phyloP scores from a whole-genome alignment of 495 filamentous ascomycete genomes.

The Sabuloglossum arenarium region DNA sequence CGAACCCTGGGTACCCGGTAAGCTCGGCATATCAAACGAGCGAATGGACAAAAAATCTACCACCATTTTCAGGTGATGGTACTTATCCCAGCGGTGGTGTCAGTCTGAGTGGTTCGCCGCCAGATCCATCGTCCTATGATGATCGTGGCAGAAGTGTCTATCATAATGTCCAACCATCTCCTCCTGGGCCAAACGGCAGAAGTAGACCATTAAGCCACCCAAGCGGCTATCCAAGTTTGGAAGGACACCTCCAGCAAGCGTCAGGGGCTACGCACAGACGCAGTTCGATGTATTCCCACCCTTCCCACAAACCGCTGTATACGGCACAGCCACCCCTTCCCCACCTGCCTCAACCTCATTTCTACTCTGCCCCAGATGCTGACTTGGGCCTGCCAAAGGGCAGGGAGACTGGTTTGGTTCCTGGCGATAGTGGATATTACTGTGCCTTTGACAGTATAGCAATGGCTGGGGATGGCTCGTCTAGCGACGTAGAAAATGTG shows the following conservation, averaged over 20 bases:
- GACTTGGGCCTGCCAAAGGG: conserved; percentile 20
- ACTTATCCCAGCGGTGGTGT: conserved; percentile 9
- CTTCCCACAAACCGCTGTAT: conserved; percentile 19
- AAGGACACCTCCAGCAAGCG: conserved; percentile 11
- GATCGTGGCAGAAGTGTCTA: conserved; percentile 1
- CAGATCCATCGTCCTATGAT: conserved; percentile 9
- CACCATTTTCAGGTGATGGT: conserved; percentile 11
- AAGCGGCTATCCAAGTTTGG: conserved; percentile 13
- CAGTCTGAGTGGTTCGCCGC: conserved; percentile 12
- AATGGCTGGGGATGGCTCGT: conserved; percentile 23
- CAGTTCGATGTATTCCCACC: conserved; percentile 39
- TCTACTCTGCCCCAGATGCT: conserved; percentile 35
- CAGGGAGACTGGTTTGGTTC: conserved; percentile 22
- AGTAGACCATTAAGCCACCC: conserved; percentile 13
- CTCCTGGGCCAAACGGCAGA: neutral
- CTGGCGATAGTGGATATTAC: conserved; percentile 44
- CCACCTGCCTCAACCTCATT: conserved; percentile 59
- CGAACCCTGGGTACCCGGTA: conserved; percentile 5
- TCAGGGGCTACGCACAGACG: conserved; percentile 12
- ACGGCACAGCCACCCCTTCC: conserved; percentile 46
- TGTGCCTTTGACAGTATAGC: conserved; percentile 61
- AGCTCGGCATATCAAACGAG: conserved; percentile 13
- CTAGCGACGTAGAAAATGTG: conserved; percentile 39
- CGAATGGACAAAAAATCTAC: conserved; percentile 16
- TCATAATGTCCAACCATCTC: neutral